A percentile compares a stretch with the other conserved stretches of the same genome.
Evolutionary conservation across 495 filamentous ascomycete genomes (phyloP).

Genomic region (Aspergillus egyptiacus): DNA sequence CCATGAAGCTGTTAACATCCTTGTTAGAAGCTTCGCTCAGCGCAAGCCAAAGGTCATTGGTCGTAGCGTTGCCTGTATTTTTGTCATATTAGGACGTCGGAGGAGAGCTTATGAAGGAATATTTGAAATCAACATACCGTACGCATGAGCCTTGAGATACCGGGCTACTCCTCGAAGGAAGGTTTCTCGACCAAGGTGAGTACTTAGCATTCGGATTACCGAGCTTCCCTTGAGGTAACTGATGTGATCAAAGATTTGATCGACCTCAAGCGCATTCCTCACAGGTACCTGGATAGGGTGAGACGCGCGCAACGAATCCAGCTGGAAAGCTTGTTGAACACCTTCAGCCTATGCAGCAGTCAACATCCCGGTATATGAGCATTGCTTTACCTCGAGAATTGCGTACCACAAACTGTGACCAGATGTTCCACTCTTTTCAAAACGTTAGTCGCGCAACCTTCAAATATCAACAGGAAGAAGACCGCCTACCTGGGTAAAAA

Average conservation of each 20-base stretch:
- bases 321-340: slow-evolving; percentile 80
- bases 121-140: slow-evolving; percentile 38
- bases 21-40: slow-evolving; percentile 82
- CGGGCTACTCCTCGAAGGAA: slow-evolving; percentile 84
- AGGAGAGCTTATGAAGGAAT: background rate
- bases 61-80: slow-evolving; percentile 74
- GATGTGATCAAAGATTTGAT: slow-evolving; percentile 94
- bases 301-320: slow-evolving; percentile 82
- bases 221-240: slow-evolving; percentile 95
- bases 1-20: slow-evolving; percentile 83
- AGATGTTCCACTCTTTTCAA: slow-evolving; percentile 75
- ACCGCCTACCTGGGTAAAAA: slow-evolving; percentile 68
- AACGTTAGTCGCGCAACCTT: slow-evolving; percentile 5
- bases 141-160: slow-evolving; percentile 82
- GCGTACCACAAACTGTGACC: slow-evolving; percentile 86
- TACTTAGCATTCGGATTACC: slow-evolving; percentile 88
- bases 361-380: slow-evolving; percentile 22
- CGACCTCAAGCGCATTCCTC: slow-evolving; percentile 81
- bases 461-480: background rate
- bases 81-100: background rate
- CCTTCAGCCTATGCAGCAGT: slow-evolving; percentile 63
- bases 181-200: slow-evolving; percentile 73
- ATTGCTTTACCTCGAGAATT: slow-evolving; percentile 47
- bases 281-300: slow-evolving; percentile 95
- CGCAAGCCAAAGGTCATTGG: slow-evolving; percentile 87